Evolutionary conservation across 768 basidiomycete species (phyloP), one percentile per base, ranked within the genome.

Genomic region (Trametes maxima): DNA sequence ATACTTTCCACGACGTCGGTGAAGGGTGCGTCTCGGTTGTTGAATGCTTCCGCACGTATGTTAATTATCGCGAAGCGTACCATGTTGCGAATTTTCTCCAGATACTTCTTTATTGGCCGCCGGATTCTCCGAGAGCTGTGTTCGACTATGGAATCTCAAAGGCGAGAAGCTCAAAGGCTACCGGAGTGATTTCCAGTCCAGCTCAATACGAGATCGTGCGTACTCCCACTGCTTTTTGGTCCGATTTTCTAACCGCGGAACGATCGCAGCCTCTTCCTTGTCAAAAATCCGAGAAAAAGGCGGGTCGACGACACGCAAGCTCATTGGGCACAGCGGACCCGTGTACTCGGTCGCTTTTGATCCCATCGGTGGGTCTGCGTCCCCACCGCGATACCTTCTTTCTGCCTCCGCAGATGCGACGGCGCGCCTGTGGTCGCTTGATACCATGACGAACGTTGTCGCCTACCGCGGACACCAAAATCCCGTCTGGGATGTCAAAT

Each of bases 401-500:
- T 98, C 95, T 16, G 84, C 89, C 2, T 98, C 97, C 14, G 92
- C 95, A 45, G 97, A 99, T 71, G 85, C 91, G 1, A 95, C 96
- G 0, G 78, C 88, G 44, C 86, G 97, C 13, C 76, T 99, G 19
- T 99, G 97, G 97, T 96, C 94, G 5, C 78, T 98, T 74, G 94
- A 98, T 64, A 97, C 96, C 0, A 86, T 94, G 82, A 85, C 91
- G 16, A 97, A 97, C 68, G 77, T 98, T 11, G 95, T 95, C 19
- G 95, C 90, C 6, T 99, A 95, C 71, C 84, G 94, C 36, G 96
- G 97, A 0, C 97, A 99, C 68, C 89, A 95, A 71, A 95, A 97
- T 73, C 95, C 97, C 0, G 88, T 99, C 0, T 99, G 97, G 97
- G 97, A 98, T 68, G 95, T 96, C 13, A 90, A 98, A 72, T 99